Percentiles rank a stretch among this genome's conserved stretches.
Evolutionary conservation across 139 green algal species (phyloP).

Genomic region (Closterium sp.): DNA sequence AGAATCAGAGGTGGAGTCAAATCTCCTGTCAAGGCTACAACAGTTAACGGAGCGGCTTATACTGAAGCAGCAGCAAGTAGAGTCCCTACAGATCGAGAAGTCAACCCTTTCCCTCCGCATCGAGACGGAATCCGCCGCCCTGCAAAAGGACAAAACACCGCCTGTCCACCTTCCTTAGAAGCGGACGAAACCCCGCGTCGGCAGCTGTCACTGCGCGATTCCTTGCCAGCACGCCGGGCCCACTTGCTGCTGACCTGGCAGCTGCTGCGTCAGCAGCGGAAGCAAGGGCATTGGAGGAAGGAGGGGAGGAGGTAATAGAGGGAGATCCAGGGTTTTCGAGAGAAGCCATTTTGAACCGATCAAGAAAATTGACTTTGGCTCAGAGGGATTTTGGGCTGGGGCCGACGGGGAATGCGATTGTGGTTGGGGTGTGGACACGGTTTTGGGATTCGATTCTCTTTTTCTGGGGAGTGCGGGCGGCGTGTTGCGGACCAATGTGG

Average conservation of each 20-base stretch:
- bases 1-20: neutral
- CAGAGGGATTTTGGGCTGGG: neutral
- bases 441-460: neutral
- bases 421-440: neutral
- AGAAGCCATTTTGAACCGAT: neutral
- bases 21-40: neutral
- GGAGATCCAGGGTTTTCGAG: neutral
- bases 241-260: neutral
- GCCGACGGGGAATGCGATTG: neutral
- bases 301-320: neutral
- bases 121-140: neutral
- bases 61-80: neutral
- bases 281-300: neutral
- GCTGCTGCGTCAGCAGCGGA: neutral
- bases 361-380: neutral
- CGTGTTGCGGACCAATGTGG: neutral
- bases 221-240: neutral
- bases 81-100: neutral
- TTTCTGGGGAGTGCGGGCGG: neutral
- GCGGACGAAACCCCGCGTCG: neutral
- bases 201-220: neutral
- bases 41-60: neutral
- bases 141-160: neutral
- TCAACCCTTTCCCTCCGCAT: neutral
- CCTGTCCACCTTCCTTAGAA: neutral